These are phyloP conservation scores for Nitzschia putrida DNA, from an alignment of 108 stramenopile genomes.

Conservation along the genomic window DNA sequence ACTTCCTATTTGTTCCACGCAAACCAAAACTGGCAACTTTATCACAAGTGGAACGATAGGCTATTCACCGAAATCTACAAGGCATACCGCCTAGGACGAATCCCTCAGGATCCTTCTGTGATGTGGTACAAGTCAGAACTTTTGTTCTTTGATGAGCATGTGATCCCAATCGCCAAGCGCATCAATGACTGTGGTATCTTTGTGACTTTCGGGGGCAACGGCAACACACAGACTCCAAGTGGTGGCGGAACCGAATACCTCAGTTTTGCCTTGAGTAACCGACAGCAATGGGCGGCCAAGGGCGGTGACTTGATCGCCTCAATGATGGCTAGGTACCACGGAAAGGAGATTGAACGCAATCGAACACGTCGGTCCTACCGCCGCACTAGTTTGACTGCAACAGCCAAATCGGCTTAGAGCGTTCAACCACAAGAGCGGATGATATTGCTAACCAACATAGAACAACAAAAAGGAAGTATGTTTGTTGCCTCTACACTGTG, in stretches of 20 bases:
- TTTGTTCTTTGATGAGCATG: constrained; percentile 45
- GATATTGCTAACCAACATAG: too few relatives aligned
- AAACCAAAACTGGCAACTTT: constrained; percentile 50
- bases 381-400: constrained; percentile 23
- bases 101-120: constrained; percentile 26
- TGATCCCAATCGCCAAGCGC: constrained; percentile 42
- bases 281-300: constrained; percentile 31
- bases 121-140: constrained; percentile 46
- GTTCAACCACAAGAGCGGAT: too few relatives aligned
- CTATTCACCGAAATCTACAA: constrained; percentile 42
- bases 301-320: constrained; percentile 17
- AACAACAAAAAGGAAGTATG: too few relatives aligned
- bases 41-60: constrained; percentile 49
- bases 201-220: constrained; percentile 25
- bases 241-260: too few relatives aligned
- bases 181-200: constrained; percentile 39
- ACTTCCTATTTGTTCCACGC: constrained; percentile 50
- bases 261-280: constrained; percentile 20
- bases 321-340: constrained; percentile 21
- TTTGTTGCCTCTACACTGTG: too few relatives aligned
- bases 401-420: too few relatives aligned
- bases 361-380: constrained; percentile 6
- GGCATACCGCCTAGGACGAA: constrained; percentile 31
- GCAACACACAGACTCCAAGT: too few relatives aligned
- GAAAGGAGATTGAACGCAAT: constrained; percentile 18